Percentiles rank a stretch among this genome's conserved stretches.
phyloP scores from a whole-genome alignment of 805 yeast genomes.

The Aciculoconidium aculeatum region DNA sequence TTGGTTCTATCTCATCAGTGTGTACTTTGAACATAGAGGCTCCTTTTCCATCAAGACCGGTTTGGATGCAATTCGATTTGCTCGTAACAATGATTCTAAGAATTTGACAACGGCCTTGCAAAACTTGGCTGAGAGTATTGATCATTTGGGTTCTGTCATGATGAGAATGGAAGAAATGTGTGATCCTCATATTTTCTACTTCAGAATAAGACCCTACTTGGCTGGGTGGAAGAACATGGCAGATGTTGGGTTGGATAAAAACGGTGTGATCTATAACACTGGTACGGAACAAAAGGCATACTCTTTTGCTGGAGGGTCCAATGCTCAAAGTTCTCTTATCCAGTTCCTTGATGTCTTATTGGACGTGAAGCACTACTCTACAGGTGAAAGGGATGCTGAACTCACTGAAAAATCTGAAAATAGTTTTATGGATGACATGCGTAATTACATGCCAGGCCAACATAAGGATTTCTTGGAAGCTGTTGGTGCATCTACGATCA shows the following conservation, averaged over 20 bases:
- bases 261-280: constrained; percentile 75
- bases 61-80: constrained; percentile 55
- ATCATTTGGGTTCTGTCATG: constrained; percentile 63
- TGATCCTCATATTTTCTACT: constrained; percentile 89
- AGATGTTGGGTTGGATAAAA: constrained; percentile 62
- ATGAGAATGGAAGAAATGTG: constrained; percentile 89
- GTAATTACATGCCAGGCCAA: constrained; percentile 82
- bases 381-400: constrained; percentile 53
- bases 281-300: constrained; percentile 42
- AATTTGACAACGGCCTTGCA: constrained; percentile 47
- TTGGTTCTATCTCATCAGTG: constrained; percentile 90
- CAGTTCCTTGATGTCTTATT: constrained; percentile 79
- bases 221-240: constrained; percentile 96
- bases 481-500: constrained; percentile 49
- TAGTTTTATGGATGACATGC: constrained; percentile 75
- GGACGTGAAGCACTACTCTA: constrained; percentile 70
- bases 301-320: constrained; percentile 79
- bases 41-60: constrained; percentile 67
- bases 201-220: constrained; percentile 77
- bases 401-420: constrained; percentile 19
- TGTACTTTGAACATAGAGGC: constrained; percentile 78
- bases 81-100: constrained; percentile 39
- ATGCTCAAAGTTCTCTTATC: constrained; percentile 87
- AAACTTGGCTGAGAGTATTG: constrained; percentile 67
- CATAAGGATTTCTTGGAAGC: constrained; percentile 71